A percentile compares a stretch with the other conserved stretches of the same genome.
These are phyloP conservation scores for Asclepias syriaca DNA, from an alignment of 257 asterid genomes.

Conservation along the genomic window DNA sequence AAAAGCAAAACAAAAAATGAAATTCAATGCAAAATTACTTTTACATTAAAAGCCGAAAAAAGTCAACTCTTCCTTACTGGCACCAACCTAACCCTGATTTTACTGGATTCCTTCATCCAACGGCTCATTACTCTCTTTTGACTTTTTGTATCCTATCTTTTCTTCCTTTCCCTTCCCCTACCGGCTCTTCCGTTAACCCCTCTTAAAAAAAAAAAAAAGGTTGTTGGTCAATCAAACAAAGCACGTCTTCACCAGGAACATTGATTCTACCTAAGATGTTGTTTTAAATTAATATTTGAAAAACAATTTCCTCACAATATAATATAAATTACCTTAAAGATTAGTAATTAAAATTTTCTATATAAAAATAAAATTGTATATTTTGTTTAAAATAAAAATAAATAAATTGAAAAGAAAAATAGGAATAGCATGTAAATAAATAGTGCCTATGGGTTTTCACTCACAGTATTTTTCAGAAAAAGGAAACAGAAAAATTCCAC, in stretches of 20 bases:
- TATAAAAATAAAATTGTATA: no score
- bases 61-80: constrained; percentile 47
- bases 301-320: no score
- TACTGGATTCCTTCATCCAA: constrained; percentile 31
- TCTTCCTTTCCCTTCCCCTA: constrained; percentile 20
- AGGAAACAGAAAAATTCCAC: constrained; percentile 14
- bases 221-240: not conserved
- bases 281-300: no score
- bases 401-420: no score
- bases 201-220: not conserved
- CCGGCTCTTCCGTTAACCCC: constrained; percentile 32
- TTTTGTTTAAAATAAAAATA: no score
- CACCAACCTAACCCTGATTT: constrained; percentile 29
- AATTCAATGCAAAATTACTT: constrained; percentile 17
- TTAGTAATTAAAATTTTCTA: no score
- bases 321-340: no score
- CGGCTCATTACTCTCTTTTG: constrained; percentile 69
- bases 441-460: constrained; percentile 23
- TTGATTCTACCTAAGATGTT: not conserved
- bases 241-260: not conserved
- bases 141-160: constrained; percentile 33
- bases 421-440: not conserved
- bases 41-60: constrained; percentile 26
- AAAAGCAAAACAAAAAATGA: no score
- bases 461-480: constrained; percentile 13